phyloP scores from a whole-genome alignment of 352 stramenopile genomes.

The Pythium aphanidermatum region DNA sequence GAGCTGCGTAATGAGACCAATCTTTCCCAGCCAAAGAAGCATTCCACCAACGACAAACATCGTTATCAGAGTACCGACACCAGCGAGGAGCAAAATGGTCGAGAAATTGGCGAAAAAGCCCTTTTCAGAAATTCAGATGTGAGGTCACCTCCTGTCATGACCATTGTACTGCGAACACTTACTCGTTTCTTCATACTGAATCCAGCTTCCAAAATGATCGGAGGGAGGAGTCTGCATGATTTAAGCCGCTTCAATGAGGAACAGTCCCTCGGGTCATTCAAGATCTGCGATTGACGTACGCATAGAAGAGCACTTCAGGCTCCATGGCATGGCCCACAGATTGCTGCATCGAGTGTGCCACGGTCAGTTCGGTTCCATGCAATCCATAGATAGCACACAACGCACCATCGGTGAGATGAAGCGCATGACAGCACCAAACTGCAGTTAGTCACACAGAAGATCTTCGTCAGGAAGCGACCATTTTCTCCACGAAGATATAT shows the following conservation, averaged over 20 bases:
- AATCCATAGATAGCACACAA: not conserved
- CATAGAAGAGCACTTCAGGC: constrained; percentile 80
- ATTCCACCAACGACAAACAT: constrained; percentile 77
- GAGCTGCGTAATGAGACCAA: constrained; percentile 69
- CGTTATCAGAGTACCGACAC: constrained; percentile 70
- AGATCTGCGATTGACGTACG: too few relatives aligned
- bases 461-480: not conserved
- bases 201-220: constrained; percentile 81
- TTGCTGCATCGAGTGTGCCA: constrained; percentile 31
- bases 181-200: constrained; percentile 88
- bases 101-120: constrained; percentile 87
- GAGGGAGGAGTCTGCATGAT: constrained; percentile 44
- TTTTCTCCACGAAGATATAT: not conserved
- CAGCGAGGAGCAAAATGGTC: constrained; percentile 78
- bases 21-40: constrained; percentile 67
- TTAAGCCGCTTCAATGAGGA: too few relatives aligned
- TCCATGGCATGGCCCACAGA: constrained; percentile 78
- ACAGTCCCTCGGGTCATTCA: too few relatives aligned
- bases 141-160: constrained; percentile 3
- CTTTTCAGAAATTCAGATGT: too few relatives aligned
- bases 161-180: constrained; percentile 5
- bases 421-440: constrained; percentile 74
- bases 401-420: constrained; percentile 73
- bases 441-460: not conserved
- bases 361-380: not conserved